Base-by-base conservation (phyloP, 352 stramenopile genomes). In the Phytophthora pistaciae region DNA sequence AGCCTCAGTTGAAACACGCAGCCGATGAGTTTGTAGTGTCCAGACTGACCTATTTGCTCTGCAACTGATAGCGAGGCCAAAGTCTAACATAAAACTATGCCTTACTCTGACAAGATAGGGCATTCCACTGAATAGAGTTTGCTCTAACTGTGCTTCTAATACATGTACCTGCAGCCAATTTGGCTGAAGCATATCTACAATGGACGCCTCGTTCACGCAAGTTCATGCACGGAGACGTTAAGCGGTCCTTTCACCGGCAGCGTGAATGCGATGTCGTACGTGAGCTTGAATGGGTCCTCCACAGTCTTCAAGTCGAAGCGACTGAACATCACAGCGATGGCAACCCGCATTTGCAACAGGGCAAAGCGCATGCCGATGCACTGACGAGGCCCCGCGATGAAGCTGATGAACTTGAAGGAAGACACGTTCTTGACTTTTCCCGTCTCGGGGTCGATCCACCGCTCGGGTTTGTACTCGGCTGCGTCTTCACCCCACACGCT, bases 341-440 rank as follows among this genome's bases (percentile, higher is more conserved):
- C 66, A 18, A 53, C 16, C 8, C 46, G 46, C 46, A 53, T 53
- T 7, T 53, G 46, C 46, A 53, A 16, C 46, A 53, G 20, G 5
- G 46, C 46, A 27, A 53, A 53, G 9, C 46, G 46, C 46, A 53
- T 53, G 46, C 20, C 46, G 9, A 79, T 74, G 60, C 78, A 76
- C 53, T 83, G 71, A 56, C 81, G 65, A n/a, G 78, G 58, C 54
- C 83, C 27, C 18, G 76, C 66, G 18, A 84, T 61, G 63, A 91
- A 92, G 25, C 60, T 70, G 16, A 78, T 72, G 60, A 87, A 90
- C 62, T 85, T 74, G 70, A 75, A 85, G 0, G 75, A 65, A 16
- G 75, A 79, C 13, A 85, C 55, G 18, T 20, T 49, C 25, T 68
- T 72, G n/a, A 77, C 70, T 56, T 74, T 74, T 18, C 66, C 60